Conservation (phyloP, 139 green algal genomes). For the Closterium sp. region DNA sequence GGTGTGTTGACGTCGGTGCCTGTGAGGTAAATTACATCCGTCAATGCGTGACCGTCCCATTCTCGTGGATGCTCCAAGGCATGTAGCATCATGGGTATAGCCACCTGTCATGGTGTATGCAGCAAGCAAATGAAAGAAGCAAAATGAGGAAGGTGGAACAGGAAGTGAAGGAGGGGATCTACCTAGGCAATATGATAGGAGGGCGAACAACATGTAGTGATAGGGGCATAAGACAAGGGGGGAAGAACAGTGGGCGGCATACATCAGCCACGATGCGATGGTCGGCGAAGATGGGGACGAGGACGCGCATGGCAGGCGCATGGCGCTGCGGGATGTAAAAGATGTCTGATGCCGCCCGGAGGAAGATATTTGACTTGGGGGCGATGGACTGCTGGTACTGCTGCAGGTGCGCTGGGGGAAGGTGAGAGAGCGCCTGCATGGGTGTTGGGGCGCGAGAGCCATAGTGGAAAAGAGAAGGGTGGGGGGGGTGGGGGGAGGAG, state of each 20-base stretch:
- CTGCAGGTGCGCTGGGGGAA: not conserved
- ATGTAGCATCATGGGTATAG: not conserved
- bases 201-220: no score
- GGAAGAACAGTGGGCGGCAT: not conserved
- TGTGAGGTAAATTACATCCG: not conserved
- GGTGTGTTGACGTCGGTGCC: not conserved
- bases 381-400: not conserved
- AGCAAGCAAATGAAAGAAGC: not conserved
- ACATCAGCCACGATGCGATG: not conserved
- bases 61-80: not conserved
- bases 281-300: slow-evolving; percentile 1
- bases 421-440: not conserved
- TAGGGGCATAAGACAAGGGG: no score
- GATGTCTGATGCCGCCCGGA: not conserved
- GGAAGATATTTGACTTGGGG: not conserved
- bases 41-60: not conserved
- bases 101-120: no score
- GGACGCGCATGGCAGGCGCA: not conserved
- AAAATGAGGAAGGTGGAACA: no score
- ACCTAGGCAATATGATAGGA: no score
- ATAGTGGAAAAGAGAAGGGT: not conserved
- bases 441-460: not conserved
- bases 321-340: slow-evolving; percentile 2
- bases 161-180: no score
- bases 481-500: no score